Evolutionary conservation across 2,329 filamentous ascomycete genomes (phyloP), one percentile per base, ranked within the genome.

Genomic region (Monilinia aucupariae): DNA sequence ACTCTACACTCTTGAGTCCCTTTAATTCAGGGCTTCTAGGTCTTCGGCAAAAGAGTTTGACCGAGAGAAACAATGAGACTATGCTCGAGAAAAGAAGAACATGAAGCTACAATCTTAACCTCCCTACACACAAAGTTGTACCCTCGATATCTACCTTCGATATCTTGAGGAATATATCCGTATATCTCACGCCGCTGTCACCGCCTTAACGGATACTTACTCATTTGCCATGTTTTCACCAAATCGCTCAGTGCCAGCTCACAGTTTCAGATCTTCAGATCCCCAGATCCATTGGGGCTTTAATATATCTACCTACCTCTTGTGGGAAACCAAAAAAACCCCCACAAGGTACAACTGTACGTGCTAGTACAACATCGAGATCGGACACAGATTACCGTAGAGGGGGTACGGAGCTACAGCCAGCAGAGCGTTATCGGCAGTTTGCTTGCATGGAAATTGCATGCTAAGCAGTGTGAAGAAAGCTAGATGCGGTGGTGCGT

Each of bases 251-350:
- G 41, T 47, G 41, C 27, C 41, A 56, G 32, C 27, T 47, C 41
- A 56, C 41, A 47, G 54, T 56, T 56, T 47, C 54, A 47, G 41
- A 56, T 56, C 20, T 56, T 34, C 54, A 47, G 41, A 56, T 56
- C 20, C 54, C 47, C n/a, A 12, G 41, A 25, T 34, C 41, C 41
- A 56, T 56, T n/a, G n/a, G n/a, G 8, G 27, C 41, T 56, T 22
- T 56, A 13, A 56, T 25, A 34, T 34, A n/a, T n/a, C n/a, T n/a
- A n/a, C n/a, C n/a, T n/a, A 22, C 3, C 20, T 32, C 41, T 10
- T 34, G 8, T 17, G 20, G n/a, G 13, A 56, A 56, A 47, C n/a
- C 2, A 34, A 17, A 25, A 56, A n/a, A 34, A n/a, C n/a, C n/a
- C n/a, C 41, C 27, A n/a, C 6, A 45, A 45, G 22, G 5, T 32